A percentile compares a stretch with the other conserved stretches of the same genome.
Evolutionary conservation across 2,329 filamentous ascomycete species (phyloP).

Genomic region (Exophiala alcalophila): DNA sequence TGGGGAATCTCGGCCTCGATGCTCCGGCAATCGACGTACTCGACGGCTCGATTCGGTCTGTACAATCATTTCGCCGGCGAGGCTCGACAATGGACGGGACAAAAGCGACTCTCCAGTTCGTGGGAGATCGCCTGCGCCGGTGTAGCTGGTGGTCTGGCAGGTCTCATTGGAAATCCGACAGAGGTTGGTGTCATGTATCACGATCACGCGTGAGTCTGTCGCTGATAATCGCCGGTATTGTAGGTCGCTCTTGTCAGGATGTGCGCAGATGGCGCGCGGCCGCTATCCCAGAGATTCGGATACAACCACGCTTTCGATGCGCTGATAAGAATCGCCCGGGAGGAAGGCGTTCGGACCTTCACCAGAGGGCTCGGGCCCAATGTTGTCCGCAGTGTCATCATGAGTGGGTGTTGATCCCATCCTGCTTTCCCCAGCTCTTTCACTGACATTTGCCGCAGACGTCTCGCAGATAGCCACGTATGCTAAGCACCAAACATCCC

Average conservation of each 20-base stretch:
- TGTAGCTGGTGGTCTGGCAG: slow-evolving; percentile 19
- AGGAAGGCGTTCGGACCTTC: slow-evolving; percentile 22
- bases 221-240: slow-evolving; percentile 8
- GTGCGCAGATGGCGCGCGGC: slow-evolving; percentile 23
- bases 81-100: slow-evolving; percentile 12
- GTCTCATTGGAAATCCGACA: slow-evolving; percentile 22
- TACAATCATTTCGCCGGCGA: slow-evolving; percentile 20
- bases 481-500: too few species aligned
- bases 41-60: slow-evolving; percentile 21
- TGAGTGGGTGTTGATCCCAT: slow-evolving; percentile 14
- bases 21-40: slow-evolving; percentile 24
- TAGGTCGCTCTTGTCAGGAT: slow-evolving; percentile 23
- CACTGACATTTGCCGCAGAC: slow-evolving; percentile 11
- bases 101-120: slow-evolving; percentile 13
- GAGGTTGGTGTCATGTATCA: slow-evolving; percentile 8
- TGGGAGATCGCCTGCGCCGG: slow-evolving; percentile 19
- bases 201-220: neutral
- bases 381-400: slow-evolving; percentile 23
- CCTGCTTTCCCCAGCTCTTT: neutral
- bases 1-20: slow-evolving; percentile 25
- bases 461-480: slow-evolving; percentile 24
- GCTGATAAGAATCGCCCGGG: slow-evolving; percentile 18
- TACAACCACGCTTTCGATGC: slow-evolving; percentile 22
- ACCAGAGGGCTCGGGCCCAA: slow-evolving; percentile 20
- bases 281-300: slow-evolving; percentile 17